Conservation (phyloP, 129 eudicot species). For the Artemisia annua region DNA sequence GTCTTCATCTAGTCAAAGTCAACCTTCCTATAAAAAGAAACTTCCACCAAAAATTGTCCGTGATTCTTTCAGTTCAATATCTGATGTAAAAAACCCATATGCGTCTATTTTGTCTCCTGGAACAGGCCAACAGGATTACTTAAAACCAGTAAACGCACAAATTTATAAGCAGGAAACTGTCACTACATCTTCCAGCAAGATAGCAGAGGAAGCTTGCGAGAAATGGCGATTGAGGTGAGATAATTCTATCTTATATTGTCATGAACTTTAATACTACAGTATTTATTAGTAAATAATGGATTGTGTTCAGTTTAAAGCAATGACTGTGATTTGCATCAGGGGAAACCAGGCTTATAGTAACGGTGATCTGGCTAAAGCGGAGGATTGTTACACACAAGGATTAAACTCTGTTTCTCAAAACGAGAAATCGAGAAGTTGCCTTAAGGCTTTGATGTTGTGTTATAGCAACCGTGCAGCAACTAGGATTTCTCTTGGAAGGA, state of each 20-base stretch:
- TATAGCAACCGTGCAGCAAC: slow-evolving; percentile 97
- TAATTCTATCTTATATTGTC: slow-evolving; percentile 13
- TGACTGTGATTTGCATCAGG: slow-evolving; percentile 40
- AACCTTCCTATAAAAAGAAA: slow-evolving; percentile 60
- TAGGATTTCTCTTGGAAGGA: slow-evolving; percentile 76
- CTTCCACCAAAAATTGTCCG: slow-evolving; percentile 42
- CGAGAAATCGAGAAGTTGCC: slow-evolving; percentile 70
- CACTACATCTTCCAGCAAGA: slow-evolving; percentile 51
- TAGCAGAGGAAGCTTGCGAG: slow-evolving; percentile 78
- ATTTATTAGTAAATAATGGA: background rate
- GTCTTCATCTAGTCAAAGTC: slow-evolving; percentile 46
- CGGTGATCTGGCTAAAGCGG: slow-evolving; percentile 82
- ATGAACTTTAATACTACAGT: background rate
- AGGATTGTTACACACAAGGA: slow-evolving; percentile 81
- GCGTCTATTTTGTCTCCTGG: slow-evolving; percentile 38
- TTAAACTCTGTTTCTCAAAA: slow-evolving; percentile 66
- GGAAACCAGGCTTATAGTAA: slow-evolving; percentile 91
- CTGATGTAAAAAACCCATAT: slow-evolving; percentile 39
- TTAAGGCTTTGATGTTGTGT: slow-evolving; percentile 77
- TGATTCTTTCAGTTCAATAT: slow-evolving; percentile 43
- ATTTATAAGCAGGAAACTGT: slow-evolving; percentile 35
- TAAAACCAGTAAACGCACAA: slow-evolving; percentile 37
- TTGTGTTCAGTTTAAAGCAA: background rate
- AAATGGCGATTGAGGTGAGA: slow-evolving; percentile 91
- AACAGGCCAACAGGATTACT: slow-evolving; percentile 31